Conservation (phyloP, 345 rosid species). For the Eucalyptus sideroxylon region DNA sequence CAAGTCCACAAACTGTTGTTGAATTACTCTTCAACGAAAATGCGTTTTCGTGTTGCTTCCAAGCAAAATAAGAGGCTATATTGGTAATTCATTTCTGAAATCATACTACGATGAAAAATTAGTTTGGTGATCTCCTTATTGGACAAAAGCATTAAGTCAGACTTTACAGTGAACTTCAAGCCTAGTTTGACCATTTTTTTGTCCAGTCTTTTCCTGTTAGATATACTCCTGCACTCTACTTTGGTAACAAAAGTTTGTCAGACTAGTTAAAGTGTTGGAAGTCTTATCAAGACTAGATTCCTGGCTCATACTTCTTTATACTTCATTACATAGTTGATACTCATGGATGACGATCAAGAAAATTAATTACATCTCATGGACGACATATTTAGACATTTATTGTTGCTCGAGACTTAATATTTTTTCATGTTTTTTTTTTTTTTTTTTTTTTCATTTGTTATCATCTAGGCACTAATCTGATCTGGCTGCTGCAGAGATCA, state of each 20-base stretch:
- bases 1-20: not conserved
- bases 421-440: not conserved
- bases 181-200: not conserved
- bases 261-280: not conserved
- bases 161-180: not conserved
- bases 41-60: not conserved
- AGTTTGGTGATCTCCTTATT: not conserved
- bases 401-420: not conserved
- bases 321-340: not conserved
- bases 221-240: not conserved
- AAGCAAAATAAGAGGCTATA: not conserved
- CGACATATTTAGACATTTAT: not conserved
- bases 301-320: not conserved
- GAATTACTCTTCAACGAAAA: not conserved
- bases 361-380: not conserved
- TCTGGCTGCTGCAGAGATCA: slow-evolving; percentile 47
- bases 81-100: not conserved
- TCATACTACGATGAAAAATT: not conserved
- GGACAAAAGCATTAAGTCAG: not conserved
- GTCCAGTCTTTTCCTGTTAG: not conserved
- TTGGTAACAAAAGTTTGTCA: not conserved
- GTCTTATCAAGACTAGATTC: not conserved
- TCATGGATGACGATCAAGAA: not conserved
- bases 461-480: not conserved
- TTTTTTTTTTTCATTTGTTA: not conserved